phyloP scores from a whole-genome alignment of 495 filamentous ascomycete genomes.

The Penicillium atrosanguineum region DNA sequence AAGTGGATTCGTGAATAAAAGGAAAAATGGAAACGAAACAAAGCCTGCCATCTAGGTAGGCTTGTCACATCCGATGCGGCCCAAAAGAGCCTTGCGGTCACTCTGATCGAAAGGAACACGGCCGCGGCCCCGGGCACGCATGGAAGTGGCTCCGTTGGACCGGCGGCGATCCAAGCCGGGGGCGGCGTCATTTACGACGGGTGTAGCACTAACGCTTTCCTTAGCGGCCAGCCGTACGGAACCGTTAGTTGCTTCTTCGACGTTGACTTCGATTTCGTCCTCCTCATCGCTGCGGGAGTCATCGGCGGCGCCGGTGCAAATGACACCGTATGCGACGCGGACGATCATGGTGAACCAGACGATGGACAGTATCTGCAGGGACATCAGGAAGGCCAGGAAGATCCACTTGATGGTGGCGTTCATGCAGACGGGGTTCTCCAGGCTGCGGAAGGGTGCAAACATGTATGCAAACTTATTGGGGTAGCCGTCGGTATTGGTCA shows the following conservation, averaged over 20 bases:
- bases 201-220: conserved; percentile 24
- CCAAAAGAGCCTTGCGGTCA: conserved; percentile 69
- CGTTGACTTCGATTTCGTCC: conserved; percentile 58
- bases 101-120: conserved; percentile 65
- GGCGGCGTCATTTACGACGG: conserved; percentile 30
- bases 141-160: conserved; percentile 32
- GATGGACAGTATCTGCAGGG: conserved; percentile 75
- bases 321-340: conserved; percentile 70
- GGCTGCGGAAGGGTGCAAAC: conserved; percentile 64
- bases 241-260: conserved; percentile 34
- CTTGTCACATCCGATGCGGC: conserved; percentile 74
- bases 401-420: conserved; percentile 65
- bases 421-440: conserved; percentile 73
- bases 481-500: conserved; percentile 54
- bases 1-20: conserved; percentile 20
- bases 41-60: conserved; percentile 27
- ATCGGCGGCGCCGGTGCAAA: conserved; percentile 76
- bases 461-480: conserved; percentile 59
- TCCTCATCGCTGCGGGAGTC: conserved; percentile 89
- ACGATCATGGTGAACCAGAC: conserved; percentile 91
- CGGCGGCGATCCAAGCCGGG: conserved; percentile 46
- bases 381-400: conserved; percentile 73
- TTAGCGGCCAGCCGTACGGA: conserved; percentile 27
- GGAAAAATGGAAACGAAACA: conserved; percentile 12
- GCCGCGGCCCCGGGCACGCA: conserved; percentile 36